These are phyloP conservation scores for Vanderwaltozyma yarrowii DNA, from an alignment of 805 yeast species.

Conservation along the genomic window DNA sequence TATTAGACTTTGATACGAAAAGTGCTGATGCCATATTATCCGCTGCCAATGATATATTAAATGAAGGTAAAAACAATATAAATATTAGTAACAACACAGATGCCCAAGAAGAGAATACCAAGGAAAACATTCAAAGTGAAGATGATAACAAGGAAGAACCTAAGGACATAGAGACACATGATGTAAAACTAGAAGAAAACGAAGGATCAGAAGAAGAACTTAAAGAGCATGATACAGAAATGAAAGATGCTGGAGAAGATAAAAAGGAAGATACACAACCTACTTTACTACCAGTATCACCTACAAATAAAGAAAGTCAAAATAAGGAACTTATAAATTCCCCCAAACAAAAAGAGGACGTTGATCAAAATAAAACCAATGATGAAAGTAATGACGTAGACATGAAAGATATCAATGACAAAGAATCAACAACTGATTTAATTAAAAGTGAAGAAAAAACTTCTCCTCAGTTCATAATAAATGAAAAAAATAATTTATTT, in stretches of 20 bases:
- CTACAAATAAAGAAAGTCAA: too few species aligned
- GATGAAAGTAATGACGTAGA: not conserved
- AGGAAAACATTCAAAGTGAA: too few species aligned
- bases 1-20: constrained; percentile 25
- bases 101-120: not conserved
- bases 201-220: not conserved
- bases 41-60: constrained; percentile 9
- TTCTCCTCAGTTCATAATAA: constrained; percentile 19
- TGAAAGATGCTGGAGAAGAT: too few species aligned
- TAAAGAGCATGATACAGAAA: too few species aligned
- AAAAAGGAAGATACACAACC: not conserved
- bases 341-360: too few species aligned
- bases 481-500: constrained; percentile 13
- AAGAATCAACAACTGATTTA: not conserved
- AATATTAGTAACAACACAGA: not conserved
- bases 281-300: too few species aligned
- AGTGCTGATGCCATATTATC: constrained; percentile 22
- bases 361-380: too few species aligned
- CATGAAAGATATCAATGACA: not conserved
- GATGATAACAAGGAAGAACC: too few species aligned
- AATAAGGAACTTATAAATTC: not conserved
- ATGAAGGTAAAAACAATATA: constrained; percentile 1
- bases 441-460: constrained; percentile 6
- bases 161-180: too few species aligned
- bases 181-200: not conserved